Conservation (phyloP, 805 yeast species). For the Candida taoyuanica region DNA sequence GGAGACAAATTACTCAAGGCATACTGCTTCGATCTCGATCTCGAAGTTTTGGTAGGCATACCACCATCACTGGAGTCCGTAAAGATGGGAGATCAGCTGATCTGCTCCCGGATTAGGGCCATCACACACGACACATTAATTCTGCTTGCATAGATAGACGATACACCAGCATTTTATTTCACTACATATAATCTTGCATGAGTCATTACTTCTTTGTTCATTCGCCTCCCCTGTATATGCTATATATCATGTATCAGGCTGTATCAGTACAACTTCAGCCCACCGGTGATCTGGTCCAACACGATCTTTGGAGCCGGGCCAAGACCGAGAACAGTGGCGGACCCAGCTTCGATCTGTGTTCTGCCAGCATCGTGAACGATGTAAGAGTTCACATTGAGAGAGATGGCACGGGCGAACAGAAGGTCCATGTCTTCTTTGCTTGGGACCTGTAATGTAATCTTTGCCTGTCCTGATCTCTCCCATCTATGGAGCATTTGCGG, state of each 20-base stretch:
- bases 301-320: conserved; percentile 93
- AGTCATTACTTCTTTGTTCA: too few species aligned
- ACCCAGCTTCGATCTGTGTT: conserved; percentile 93
- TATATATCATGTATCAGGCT: not conserved
- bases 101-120: conserved; percentile 10
- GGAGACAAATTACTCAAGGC: conserved; percentile 5
- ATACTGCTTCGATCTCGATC: conserved; percentile 13
- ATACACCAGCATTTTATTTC: not conserved
- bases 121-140: conserved; percentile 8
- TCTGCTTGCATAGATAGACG: conserved; percentile 6
- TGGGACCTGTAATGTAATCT: conserved; percentile 76
- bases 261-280: conserved; percentile 60
- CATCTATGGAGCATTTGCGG: conserved; percentile 67
- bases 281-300: conserved; percentile 78
- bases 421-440: conserved; percentile 66
- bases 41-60: conserved; percentile 6
- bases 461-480: conserved; percentile 87
- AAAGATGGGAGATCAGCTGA: conserved; percentile 15
- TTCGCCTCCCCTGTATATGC: too few species aligned
- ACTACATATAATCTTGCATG: too few species aligned
- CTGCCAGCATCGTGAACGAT: conserved; percentile 95
- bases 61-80: conserved; percentile 7
- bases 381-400: conserved; percentile 71
- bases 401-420: conserved; percentile 74
- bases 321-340: conserved; percentile 91